phyloP scores from a whole-genome alignment of 805 yeast genomes.

The Novakomyces olei region DNA sequence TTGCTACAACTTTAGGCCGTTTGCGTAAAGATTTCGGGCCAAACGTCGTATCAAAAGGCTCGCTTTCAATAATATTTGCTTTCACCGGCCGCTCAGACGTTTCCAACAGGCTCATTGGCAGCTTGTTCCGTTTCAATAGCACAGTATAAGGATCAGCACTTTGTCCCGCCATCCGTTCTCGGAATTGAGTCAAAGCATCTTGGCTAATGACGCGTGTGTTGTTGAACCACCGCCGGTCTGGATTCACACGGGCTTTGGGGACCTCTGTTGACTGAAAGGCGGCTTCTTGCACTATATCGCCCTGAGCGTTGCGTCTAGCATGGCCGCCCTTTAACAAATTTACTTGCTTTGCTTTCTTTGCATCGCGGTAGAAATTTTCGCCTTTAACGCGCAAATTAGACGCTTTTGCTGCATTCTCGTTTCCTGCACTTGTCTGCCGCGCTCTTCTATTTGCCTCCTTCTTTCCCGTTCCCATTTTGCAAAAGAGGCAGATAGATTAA shows the following conservation, averaged over 20 bases:
- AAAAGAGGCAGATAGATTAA: too few relatives aligned
- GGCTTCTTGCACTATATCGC: slow-evolving; percentile 75
- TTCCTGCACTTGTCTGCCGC: slow-evolving; percentile 51
- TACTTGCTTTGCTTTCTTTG: slow-evolving; percentile 70
- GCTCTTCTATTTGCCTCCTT: slow-evolving; percentile 74
- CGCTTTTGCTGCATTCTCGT: slow-evolving; percentile 25
- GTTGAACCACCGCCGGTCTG: slow-evolving; percentile 94
- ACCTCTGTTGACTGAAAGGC: slow-evolving; percentile 66
- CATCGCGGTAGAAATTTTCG: slow-evolving; percentile 69
- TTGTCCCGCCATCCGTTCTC: slow-evolving; percentile 81
- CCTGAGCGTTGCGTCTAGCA: slow-evolving; percentile 66
- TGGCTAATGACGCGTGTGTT: slow-evolving; percentile 94
- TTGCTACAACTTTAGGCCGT: slow-evolving; percentile 50
- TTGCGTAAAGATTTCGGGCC: slow-evolving; percentile 92
- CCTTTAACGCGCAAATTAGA: slow-evolving; percentile 90
- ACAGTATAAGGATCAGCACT: slow-evolving; percentile 70
- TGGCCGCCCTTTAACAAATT: slow-evolving; percentile 86
- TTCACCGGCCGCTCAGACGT: slow-evolving; percentile 57
- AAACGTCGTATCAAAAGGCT: slow-evolving; percentile 56
- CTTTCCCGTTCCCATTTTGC: slow-evolving; percentile 75
- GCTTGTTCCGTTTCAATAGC: slow-evolving; percentile 62
- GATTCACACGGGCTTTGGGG: slow-evolving; percentile 84
- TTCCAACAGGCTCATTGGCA: slow-evolving; percentile 86
- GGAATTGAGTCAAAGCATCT: slow-evolving; percentile 80
- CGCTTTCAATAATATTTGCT: slow-evolving; percentile 69